Base-by-base conservation (phyloP, 345 rosid genomes). In the Salix purpurea region DNA sequence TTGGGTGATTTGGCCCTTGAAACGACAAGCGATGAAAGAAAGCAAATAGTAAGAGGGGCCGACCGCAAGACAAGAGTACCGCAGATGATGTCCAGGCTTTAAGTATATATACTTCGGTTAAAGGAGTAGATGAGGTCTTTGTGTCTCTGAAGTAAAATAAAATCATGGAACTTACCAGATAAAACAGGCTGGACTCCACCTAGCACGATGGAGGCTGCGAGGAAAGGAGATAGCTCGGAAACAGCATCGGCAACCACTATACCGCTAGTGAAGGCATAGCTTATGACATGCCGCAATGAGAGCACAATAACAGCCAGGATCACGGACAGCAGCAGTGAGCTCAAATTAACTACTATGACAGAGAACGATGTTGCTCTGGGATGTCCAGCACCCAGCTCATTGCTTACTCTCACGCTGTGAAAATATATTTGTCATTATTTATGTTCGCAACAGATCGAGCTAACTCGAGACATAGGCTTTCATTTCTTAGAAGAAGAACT, bases 331-430 rank as follows among this genome's bases (percentile, higher is more conserved):
- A 81, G 24, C 64, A 91, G 83, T 0, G 92, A 90, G 26, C 82
- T 77, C 58, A 37, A 6, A 0, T 85, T 91, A 34, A 86, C 90
- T 0, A 85, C 73, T 1, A 72, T 61, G 0, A 90, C 89, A 0
- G 90, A 77, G 66, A 90, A 89, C 15, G 87, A 86, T 0, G 90
- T 92, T 1, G 94, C 85, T 56, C 82, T 90, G 3, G 94, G 91
- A 77, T 90, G 86, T 26, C 88, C 92, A 1, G 94, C 96, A 73
- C 96, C 96, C 16, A 91, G 65, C 77, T 88, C 93, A 71, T 91
- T 91, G 84, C 96, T 80, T 2, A 90, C 90, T 58, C 96, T 87
- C 60, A 90, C 91, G 73, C 92, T 91, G 84, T 71, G 21, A 9
- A 71, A 46, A 7, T 3, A 50, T 50, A 4, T 3, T 7, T 15